A percentile compares a stretch with the other conserved stretches of the same genome.
Evolutionary conservation across 164 flowering plant species (phyloP).

Genomic region (Tetrastigma voinierianum): DNA sequence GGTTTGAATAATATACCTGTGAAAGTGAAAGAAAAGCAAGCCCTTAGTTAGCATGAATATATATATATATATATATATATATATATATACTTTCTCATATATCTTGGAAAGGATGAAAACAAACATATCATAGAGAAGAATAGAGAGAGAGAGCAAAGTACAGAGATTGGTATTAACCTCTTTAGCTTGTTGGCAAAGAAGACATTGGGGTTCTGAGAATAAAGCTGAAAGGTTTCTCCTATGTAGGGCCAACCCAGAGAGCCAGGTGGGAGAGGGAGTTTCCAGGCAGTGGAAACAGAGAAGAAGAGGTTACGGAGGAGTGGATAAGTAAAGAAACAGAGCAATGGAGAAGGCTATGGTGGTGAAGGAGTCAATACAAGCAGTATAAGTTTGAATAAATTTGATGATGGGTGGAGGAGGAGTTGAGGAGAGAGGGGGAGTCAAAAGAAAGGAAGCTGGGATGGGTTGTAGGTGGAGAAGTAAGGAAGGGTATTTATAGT

Average conservation of each 20-base stretch:
- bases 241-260: conserved; percentile 90
- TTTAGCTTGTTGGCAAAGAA: conserved; percentile 78
- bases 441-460: too few relatives aligned
- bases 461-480: background rate
- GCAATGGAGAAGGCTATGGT: conserved; percentile 9
- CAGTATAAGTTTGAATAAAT: background rate
- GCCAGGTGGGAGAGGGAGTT: conserved; percentile 87
- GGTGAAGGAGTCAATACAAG: conserved; percentile 9
- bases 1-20: conserved; percentile 84
- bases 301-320: conserved; percentile 19
- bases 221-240: conserved; percentile 93
- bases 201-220: conserved; percentile 88
- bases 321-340: conserved; percentile 19
- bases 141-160: background rate
- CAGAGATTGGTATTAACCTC: conserved; percentile 35
- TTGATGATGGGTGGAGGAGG: background rate
- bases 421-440: background rate
- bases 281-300: conserved; percentile 8
- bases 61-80: too few relatives aligned
- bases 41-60: background rate
- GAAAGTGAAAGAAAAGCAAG: too few relatives aligned
- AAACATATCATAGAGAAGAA: background rate
- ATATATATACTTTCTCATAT: too few relatives aligned
- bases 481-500: too few relatives aligned
- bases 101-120: too few relatives aligned